Evolutionary conservation across 2,329 filamentous ascomycete genomes (phyloP), one percentile per base, ranked within the genome.

Genomic region (Aaosphaeria arxii): DNA sequence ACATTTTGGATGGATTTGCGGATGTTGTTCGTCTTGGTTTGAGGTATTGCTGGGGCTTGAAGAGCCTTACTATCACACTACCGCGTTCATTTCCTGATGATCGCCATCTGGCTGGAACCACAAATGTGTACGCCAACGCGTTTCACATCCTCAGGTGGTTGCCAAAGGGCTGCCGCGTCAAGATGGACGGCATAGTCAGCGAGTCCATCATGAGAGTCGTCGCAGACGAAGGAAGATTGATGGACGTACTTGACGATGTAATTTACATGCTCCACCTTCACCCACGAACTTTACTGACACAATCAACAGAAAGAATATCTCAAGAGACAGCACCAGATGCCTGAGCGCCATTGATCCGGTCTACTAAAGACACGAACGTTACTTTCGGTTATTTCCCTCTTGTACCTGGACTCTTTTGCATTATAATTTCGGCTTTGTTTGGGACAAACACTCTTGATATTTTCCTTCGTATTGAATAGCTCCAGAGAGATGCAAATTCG

Each of bases 71-170:
- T 33, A 71, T 77, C 30, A 60, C 67, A 13, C 61, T 75, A 42
- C 70, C 64, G 17, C 53, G 58, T 4, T 58, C 57, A 38, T 50
- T 70, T 13, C 9, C 9, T n/a, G 62, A 64, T 38, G 66, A 69
- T 30, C 29, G 47, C 13, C 46, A 38, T 39, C 41, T 50, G 24
- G 39, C 44, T 11, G 65, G 67, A 6, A 69, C 71, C 29, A 72
- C 69, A 3, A 73, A 69, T 28, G 71, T 75, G 6, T 75, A 76
- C 47, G 73, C 72, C 11, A 75, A 75, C 47, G 73, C 73, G 0
- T 77, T 77, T 48, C 73, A 75, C 49, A 75, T 75, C 32, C 55
- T 77, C 35, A 52, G 73, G 11, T 77, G 74, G 73, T 52, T 77
- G 49, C 74, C 74, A 2, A 61, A 68, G 52, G 60, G 64, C n/a